Evolutionary conservation across 139 green algal species (phyloP), one percentile per base, ranked within the genome.

Genomic region (Chlorella sp.): DNA sequence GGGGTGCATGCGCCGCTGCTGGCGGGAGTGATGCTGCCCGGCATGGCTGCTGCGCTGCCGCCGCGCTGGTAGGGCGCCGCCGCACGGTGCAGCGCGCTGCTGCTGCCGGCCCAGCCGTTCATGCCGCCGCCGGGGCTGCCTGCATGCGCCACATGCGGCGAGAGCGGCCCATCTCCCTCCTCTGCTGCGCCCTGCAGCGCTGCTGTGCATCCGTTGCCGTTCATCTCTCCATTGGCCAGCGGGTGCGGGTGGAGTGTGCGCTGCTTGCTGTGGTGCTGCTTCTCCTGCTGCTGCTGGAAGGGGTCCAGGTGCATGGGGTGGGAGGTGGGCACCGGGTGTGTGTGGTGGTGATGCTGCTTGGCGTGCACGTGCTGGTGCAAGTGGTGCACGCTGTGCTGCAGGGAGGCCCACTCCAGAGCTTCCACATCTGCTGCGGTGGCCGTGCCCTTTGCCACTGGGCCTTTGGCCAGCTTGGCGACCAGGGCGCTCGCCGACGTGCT

Each of bases 321-420:
- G 51, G 51, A 60, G 51, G 51, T 21, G 51, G 38, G 36, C 69
- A 56, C 38, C 23, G 69, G 69, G 23, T 55, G 69, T 2, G 69
- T 56, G 69, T 76, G 69, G 9, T 28, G 38, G 38, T 76, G 69
- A 38, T 76, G 75, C 47, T 80, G 73, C 47, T 34, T 56, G 15
- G 64, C 63, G 34, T 38, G 36, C 56, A 67, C 23, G 3, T 71
- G 56, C 47, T 82, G 75, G 56, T 82, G 75, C 75, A 82, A 38
- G 57, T 82, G 75, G 57, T 82, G 75, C 51, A 60, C 51, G 51
- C 75, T 82, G 75, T 82, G 75, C 34, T 82, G 70, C 23, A 82
- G 32, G 34, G n/a, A 56, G 34, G 56, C 21, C 9, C 57, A 72
- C 36, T 82, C 75, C 1, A 82, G 34, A 0, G 57, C 75, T 36